Evolutionary conservation across 768 basidiomycete species (phyloP).

Genomic region (Daedaleopsis sinensis): DNA sequence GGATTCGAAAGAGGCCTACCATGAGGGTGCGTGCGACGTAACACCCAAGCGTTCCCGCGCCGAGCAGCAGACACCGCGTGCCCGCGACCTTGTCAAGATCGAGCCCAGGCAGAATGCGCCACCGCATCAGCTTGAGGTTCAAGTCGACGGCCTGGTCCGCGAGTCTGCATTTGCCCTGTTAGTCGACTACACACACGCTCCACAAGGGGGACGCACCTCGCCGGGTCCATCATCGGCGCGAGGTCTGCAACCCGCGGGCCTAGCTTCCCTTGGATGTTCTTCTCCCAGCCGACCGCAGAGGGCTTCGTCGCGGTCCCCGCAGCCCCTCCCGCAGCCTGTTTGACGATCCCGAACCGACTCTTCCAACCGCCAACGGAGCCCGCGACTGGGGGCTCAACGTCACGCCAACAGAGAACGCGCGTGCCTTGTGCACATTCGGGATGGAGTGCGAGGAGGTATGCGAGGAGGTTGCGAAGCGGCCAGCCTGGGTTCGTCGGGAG

Average conservation of each 20-base stretch:
- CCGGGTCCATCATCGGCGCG: constrained; percentile 96
- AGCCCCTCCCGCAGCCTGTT: constrained; percentile 29
- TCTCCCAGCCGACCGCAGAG: constrained; percentile 92
- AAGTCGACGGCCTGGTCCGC: constrained; percentile 98
- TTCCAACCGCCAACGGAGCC: constrained; percentile 48
- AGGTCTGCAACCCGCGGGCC: constrained; percentile 88
- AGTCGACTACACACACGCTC: background rate
- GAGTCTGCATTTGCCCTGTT: constrained; percentile 49
- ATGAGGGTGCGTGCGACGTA: constrained; percentile 92
- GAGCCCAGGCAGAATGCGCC: constrained; percentile 90
- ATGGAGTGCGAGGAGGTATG: constrained; percentile 55
- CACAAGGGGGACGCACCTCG: constrained; percentile 47
- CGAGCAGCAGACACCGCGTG: constrained; percentile 84
- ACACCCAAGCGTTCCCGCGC: constrained; percentile 96
- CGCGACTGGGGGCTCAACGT: constrained; percentile 49
- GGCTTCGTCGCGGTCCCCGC: constrained; percentile 37
- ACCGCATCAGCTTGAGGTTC: constrained; percentile 96
- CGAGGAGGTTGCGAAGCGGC: constrained; percentile 90
- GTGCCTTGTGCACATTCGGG: constrained; percentile 52
- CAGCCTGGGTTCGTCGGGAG: constrained; percentile 55
- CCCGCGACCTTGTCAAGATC: constrained; percentile 84
- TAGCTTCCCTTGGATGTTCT: constrained; percentile 87
- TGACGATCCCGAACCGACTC: constrained; percentile 63
- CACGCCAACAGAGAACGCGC: constrained; percentile 79
- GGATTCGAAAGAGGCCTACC: constrained; percentile 50